These are phyloP conservation scores for Eutypa lata DNA, from an alignment of 2,329 filamentous ascomycete genomes.

Conservation along the genomic window DNA sequence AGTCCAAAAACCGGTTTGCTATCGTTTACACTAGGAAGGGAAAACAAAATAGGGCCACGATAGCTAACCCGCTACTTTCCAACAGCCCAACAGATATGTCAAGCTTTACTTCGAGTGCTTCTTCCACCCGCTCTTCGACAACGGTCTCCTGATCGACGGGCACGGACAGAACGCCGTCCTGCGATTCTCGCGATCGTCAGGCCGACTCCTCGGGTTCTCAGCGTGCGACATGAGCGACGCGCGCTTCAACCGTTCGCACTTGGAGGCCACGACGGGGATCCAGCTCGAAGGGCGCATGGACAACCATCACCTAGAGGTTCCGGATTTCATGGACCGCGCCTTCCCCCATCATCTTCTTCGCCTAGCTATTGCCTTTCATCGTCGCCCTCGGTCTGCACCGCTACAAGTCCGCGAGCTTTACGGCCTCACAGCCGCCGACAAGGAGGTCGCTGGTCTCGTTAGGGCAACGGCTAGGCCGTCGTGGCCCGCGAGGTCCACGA, in stretches of 20 bases:
- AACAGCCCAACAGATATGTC: background rate
- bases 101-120: background rate
- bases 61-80: background rate
- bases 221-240: background rate
- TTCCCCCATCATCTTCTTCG: background rate
- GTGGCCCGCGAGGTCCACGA: background rate
- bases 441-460: background rate
- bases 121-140: background rate
- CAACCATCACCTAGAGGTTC: background rate
- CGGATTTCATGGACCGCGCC: background rate
- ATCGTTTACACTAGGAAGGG: too few species aligned
- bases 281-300: background rate
- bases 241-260: background rate
- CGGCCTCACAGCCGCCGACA: background rate
- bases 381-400: background rate
- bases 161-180: background rate
- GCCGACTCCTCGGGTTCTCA: background rate
- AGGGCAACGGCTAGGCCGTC: background rate
- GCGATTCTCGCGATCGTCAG: background rate
- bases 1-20: background rate
- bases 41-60: too few species aligned
- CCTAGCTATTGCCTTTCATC: background rate
- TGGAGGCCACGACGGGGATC: background rate
- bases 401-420: background rate
- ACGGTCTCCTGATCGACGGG: background rate